phyloP scores from a whole-genome alignment of 2,329 filamentous ascomycete genomes.

The Coniochaeta sp. region DNA sequence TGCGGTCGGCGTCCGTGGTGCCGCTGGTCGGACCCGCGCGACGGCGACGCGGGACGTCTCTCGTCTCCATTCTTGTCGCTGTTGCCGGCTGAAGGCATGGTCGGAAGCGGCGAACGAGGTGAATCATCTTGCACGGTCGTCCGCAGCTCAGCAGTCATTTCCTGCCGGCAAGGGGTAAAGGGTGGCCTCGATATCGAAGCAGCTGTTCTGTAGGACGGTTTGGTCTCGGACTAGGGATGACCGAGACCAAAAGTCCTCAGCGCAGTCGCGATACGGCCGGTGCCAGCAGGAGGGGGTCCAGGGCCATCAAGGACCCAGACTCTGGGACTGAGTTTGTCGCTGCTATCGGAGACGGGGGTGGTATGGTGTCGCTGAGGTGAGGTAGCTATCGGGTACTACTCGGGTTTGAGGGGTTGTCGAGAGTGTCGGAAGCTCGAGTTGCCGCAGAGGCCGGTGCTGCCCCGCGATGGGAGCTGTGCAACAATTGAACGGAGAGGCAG shows the following conservation, averaged over 20 bases:
- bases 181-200: slow-evolving; percentile 18
- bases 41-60: not conserved
- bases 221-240: slow-evolving; percentile 32
- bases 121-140: slow-evolving; percentile 35
- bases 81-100: slow-evolving; percentile 10
- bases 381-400: not conserved
- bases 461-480: not conserved
- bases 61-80: slow-evolving; percentile 8
- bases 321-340: slow-evolving; percentile 4
- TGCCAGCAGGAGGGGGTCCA: slow-evolving; percentile 21
- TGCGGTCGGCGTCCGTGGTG: slow-evolving; percentile 4
- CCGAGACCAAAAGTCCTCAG: slow-evolving; percentile 50
- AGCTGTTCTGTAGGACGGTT: slow-evolving; percentile 34
- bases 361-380: not conserved
- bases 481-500: not conserved
- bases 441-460: not conserved
- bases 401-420: not conserved
- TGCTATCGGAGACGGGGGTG: not conserved
- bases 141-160: slow-evolving; percentile 30
- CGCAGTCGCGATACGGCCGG: slow-evolving; percentile 47
- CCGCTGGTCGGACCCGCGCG: not conserved
- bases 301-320: slow-evolving; percentile 27
- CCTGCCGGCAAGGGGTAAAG: slow-evolving; percentile 2
- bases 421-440: not conserved
- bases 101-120: slow-evolving; percentile 21